These are phyloP conservation scores for Candida golubevii DNA, from an alignment of 805 yeast species.

Conservation along the genomic window DNA sequence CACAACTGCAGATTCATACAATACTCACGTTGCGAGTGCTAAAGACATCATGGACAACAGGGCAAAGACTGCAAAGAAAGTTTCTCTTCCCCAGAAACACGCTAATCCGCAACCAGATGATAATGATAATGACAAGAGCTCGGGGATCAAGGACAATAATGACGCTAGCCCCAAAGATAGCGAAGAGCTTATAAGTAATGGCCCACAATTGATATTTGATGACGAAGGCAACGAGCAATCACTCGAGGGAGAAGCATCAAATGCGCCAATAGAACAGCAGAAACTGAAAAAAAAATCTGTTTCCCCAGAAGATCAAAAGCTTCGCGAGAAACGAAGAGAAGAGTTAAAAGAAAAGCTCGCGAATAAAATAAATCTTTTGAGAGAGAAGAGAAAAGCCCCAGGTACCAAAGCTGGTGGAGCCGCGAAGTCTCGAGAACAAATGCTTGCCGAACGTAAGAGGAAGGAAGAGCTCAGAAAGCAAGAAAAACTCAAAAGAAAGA, in stretches of 20 bases:
- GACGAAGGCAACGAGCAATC: slow-evolving; percentile 61
- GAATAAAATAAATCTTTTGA: slow-evolving; percentile 61
- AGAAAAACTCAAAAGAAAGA: slow-evolving; percentile 40
- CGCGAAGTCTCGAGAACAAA: slow-evolving; percentile 78
- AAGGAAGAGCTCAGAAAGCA: slow-evolving; percentile 44
- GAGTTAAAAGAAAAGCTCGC: slow-evolving; percentile 78
- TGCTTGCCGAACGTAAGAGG: slow-evolving; percentile 57
- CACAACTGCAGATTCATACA: slow-evolving; percentile 39
- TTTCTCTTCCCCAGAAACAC: slow-evolving; percentile 33
- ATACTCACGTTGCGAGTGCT: slow-evolving; percentile 46
- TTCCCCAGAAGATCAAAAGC: slow-evolving; percentile 47
- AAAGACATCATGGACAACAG: slow-evolving; percentile 55
- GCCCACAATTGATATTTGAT: slow-evolving; percentile 51
- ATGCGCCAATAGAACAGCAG: slow-evolving; percentile 4
- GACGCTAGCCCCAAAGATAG: background rate
- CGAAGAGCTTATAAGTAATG: slow-evolving; percentile 14
- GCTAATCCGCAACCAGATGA: background rate
- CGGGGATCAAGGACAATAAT: background rate
- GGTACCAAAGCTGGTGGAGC: slow-evolving; percentile 81
- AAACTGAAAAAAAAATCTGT: slow-evolving; percentile 21
- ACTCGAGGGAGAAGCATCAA: slow-evolving; percentile 2
- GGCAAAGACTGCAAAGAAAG: slow-evolving; percentile 51
- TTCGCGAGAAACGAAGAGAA: slow-evolving; percentile 51
- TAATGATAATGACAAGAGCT: background rate
- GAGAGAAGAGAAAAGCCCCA: slow-evolving; percentile 86